Base-by-base conservation (phyloP, 2,329 filamentous ascomycete genomes). In the Kalaharituber pfeilii region DNA sequence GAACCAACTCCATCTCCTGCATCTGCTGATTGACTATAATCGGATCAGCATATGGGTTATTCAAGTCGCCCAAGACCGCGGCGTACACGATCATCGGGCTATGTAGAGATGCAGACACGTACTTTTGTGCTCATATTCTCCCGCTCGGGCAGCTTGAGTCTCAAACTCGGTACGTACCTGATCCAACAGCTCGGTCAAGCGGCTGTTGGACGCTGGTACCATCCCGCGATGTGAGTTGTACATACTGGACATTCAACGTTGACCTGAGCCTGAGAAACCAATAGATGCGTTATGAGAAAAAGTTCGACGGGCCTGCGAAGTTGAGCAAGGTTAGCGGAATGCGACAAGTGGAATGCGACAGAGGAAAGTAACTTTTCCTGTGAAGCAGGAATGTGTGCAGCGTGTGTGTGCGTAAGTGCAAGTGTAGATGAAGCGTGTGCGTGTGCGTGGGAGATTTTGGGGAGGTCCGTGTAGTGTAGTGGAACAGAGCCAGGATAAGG, bases 121-220 rank as follows among this genome's bases (percentile, higher is more conserved):
- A 95, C 89, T 84, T 68, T 94, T 87, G 68, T 89, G 85, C 68
- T 98, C 89, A 68, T 87, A 93, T 64, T 86, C 85, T 67, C 86
- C 86, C 61, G 80, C 84, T 63, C 85, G 80, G 61, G 84, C 80
- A 63, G 82, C 76, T 69, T 93, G 84, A 57, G 76, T 81, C 62
- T 96, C 89, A 63, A 95, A 96, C 70, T 98, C 91, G 65, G 79
- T 77, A 66, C 89, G 81, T 64, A 98, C 79, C 68, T 87, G 83
- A 55, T 96, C 89, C 66, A 98, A 76, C 60, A 96, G 79, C 74
- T 98, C 89, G 62, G 84, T 86, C 64, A 96, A 75, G 62, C 91
- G 86, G 63, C 72, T 76, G 71, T 74, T 77, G 57, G 84, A 81
- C 62, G 79, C 81, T 61, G 74, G 77, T 61, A 80, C 82, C 77